Evolutionary conservation across 176 grass and related monocot genomes (phyloP), one percentile per base, ranked within the genome.

Genomic region (Avena sativa): DNA sequence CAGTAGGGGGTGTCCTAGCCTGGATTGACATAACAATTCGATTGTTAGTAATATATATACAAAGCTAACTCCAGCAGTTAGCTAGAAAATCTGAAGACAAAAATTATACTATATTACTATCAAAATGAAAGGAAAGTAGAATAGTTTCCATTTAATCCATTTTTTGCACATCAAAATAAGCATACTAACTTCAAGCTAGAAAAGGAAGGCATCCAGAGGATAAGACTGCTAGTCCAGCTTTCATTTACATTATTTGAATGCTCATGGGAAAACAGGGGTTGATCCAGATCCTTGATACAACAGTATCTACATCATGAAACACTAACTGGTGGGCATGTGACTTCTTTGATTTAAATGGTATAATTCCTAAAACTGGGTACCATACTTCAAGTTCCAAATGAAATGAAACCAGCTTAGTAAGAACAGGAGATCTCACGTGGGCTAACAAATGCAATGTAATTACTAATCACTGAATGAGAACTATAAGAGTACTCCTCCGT

Each of bases 1-100:
- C 91, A 66, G 74, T 79, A 79, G 84, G 84, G 72, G 86, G 66
- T 2, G 84, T 69, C 71, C 71, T 81, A 83, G 78, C 87, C 94
- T 95, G 82, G 28, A 89, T 75, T 81, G 55, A 78, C 71, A 90
- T 47, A 23, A 58, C 12, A 84, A 86, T 63, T 21, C 9, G 79
- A 70, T 21, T 1, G 23, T 84, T 61, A 72, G 40, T 49, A 74
- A 43, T 43, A 43, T 43, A 32, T n/a, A 79, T 25, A 81, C 20
- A 59, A 66, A 61, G 0, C 79, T 44, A 61, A 53, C 34, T 51
- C 36, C 51, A 84, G 56, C 48, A 49, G 7, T 58, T 17, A 81
- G 43, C 63, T 79, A 56, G n/a, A 80, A 83, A 85, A 61, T 32
- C 71, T 84, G 26, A 90, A 84, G 40, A 60, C 2, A 30, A 57